phyloP scores from a whole-genome alignment of 257 asterid genomes.

The Petrea volubilis region DNA sequence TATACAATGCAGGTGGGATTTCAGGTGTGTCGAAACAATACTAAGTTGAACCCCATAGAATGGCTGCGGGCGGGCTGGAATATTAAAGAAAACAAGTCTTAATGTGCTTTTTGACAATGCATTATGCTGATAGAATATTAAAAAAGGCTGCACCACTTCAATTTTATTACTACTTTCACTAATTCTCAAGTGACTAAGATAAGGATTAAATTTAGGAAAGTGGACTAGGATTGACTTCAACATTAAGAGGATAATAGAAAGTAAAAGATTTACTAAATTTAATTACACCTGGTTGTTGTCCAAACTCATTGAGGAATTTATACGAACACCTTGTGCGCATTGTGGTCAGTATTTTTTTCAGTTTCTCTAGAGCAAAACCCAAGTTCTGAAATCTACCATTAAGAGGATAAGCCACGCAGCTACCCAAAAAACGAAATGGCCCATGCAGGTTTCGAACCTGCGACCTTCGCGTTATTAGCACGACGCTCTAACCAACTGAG shows the following conservation, averaged over 20 bases:
- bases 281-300: not conserved
- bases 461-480: slow-evolving; percentile 61
- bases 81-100: not conserved
- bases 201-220: not conserved
- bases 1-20: slow-evolving; percentile 16
- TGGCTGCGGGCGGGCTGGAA: too few species aligned
- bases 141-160: slow-evolving; percentile 22
- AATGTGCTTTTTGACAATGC: slow-evolving; percentile 27
- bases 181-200: not conserved
- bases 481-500: slow-evolving; percentile 87
- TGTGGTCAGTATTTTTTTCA: too few species aligned
- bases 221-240: not conserved
- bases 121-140: not conserved
- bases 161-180: too few species aligned
- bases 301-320: too few species aligned
- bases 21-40: slow-evolving; percentile 12
- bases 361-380: too few species aligned
- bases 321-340: too few species aligned
- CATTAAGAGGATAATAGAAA: not conserved
- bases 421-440: too few species aligned
- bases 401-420: too few species aligned
- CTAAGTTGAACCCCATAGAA: not conserved
- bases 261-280: not conserved
- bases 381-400: too few species aligned
- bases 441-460: slow-evolving; percentile 63